phyloP scores from a whole-genome alignment of 176 grass and related monocot genomes.

The Oryza glumipatula region DNA sequence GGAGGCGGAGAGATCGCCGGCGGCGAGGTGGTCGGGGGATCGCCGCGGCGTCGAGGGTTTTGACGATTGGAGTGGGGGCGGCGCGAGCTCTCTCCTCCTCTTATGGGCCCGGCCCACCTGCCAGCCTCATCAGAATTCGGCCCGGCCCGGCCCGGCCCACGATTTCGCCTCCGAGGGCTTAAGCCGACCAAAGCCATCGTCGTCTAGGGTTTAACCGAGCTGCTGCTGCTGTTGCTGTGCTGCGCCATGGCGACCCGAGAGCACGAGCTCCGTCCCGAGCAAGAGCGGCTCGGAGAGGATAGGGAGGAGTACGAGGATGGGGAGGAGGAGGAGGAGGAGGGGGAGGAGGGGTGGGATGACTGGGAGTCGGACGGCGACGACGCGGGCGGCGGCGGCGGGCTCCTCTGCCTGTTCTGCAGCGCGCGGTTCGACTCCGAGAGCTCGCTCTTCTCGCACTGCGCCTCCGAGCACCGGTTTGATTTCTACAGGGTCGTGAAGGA shows the following conservation, averaged over 20 bases:
- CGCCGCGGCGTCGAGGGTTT: neutral
- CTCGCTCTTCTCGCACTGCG: conserved; percentile 73
- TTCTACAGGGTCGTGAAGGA: conserved; percentile 57
- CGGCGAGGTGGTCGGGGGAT: neutral
- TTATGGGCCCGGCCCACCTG: neutral
- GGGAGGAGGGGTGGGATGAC: conserved; percentile 79
- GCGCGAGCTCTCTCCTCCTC: neutral
- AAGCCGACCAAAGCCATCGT: neutral
- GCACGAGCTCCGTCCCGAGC: conserved; percentile 23
- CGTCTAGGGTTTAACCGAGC: conserved; percentile 38
- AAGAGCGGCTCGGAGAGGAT: conserved; percentile 3
- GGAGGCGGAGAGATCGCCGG: neutral
- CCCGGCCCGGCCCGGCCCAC: neutral
- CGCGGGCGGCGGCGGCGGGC: conserved; percentile 17
- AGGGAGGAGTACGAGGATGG: conserved; percentile 34
- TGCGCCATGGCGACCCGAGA: conserved; percentile 33
- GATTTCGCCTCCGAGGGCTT: neutral
- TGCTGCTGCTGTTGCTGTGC: neutral
- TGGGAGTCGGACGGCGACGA: conserved; percentile 73
- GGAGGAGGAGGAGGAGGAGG: conserved; percentile 42
- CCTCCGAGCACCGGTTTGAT: conserved; percentile 60
- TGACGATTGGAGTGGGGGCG: neutral
- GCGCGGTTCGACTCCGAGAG: conserved; percentile 53
- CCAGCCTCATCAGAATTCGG: neutral
- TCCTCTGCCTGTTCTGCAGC: conserved; percentile 83